These are phyloP conservation scores for Torulaspora delbrueckii DNA, from an alignment of 805 yeast species.

Conservation along the genomic window DNA sequence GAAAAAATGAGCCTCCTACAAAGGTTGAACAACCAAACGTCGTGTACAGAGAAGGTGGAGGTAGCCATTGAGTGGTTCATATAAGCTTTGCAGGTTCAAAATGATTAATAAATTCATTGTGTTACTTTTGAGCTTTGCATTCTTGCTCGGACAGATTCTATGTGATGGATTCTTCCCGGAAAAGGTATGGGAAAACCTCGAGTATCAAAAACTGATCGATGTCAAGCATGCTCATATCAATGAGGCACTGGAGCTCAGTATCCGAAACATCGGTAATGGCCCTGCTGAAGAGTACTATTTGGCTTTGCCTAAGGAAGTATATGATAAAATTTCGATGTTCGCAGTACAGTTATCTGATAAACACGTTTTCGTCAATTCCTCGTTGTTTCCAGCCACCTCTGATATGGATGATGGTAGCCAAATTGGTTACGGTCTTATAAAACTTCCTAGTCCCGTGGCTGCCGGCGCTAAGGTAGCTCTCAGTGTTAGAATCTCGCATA, in stretches of 20 bases:
- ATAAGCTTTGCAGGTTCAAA: background rate
- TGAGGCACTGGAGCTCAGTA: constrained; percentile 52
- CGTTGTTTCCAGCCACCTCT: constrained; percentile 25
- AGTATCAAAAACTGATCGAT: constrained; percentile 56
- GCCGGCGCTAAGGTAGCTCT: constrained; percentile 54
- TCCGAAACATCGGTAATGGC: constrained; percentile 51
- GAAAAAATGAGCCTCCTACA: background rate
- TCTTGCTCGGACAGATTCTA: constrained; percentile 5
- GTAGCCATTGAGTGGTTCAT: constrained; percentile 3
- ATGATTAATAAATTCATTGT: constrained; percentile 12
- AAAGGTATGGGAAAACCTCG: constrained; percentile 47
- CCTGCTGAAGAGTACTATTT: constrained; percentile 56
- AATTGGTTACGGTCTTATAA: constrained; percentile 43
- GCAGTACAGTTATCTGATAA: constrained; percentile 37
- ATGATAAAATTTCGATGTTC: constrained; percentile 42
- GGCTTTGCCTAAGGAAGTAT: constrained; percentile 49
- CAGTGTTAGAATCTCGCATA: constrained; percentile 45
- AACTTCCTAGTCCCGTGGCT: constrained; percentile 60
- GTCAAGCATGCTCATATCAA: constrained; percentile 60
- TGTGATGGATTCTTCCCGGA: constrained; percentile 17
- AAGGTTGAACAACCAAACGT: background rate
- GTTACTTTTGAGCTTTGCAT: constrained; percentile 9
- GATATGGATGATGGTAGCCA: constrained; percentile 24
- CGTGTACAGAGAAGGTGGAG: background rate
- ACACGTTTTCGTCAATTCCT: constrained; percentile 25